Evolutionary conservation across 805 yeast species (phyloP).

Genomic region (Hanseniaspora nectarophila): DNA sequence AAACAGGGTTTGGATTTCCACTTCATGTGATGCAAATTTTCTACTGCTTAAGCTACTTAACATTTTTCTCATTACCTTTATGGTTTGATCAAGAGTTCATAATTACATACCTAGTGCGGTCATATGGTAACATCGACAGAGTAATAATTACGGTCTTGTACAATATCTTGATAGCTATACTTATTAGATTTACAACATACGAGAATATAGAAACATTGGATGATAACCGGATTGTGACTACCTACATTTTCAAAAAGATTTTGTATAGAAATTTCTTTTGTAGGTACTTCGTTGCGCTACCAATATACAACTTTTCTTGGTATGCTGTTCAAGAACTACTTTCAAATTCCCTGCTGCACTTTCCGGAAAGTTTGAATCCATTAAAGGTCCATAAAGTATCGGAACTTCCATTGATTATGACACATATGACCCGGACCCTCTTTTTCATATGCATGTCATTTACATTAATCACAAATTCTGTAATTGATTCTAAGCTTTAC

Average conservation of each 20-base stretch:
- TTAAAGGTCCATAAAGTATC: slow-evolving; percentile 28
- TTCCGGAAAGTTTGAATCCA: slow-evolving; percentile 28
- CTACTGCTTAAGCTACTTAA: slow-evolving; percentile 57
- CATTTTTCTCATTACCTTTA: slow-evolving; percentile 58
- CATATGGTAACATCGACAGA: slow-evolving; percentile 21
- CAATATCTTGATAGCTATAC: slow-evolving; percentile 31
- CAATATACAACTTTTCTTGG: slow-evolving; percentile 55
- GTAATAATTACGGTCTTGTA: slow-evolving; percentile 24
- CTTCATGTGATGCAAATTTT: slow-evolving; percentile 70
- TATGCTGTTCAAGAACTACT: slow-evolving; percentile 30
- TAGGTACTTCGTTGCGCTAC: slow-evolving; percentile 42
- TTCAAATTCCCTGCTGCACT: slow-evolving; percentile 29
- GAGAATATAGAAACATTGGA: slow-evolving; percentile 86
- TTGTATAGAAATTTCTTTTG: slow-evolving; percentile 36
- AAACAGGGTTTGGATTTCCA: slow-evolving; percentile 29
- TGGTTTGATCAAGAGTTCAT: slow-evolving; percentile 46
- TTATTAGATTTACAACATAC: slow-evolving; percentile 51
- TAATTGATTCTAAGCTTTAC: slow-evolving; percentile 88
- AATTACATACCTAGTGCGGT: slow-evolving; percentile 30
- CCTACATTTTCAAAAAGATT: slow-evolving; percentile 65
- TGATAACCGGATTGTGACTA: slow-evolving; percentile 87
- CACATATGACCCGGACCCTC: slow-evolving; percentile 39
- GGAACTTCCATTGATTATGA: slow-evolving; percentile 32
- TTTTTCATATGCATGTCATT: slow-evolving; percentile 41
- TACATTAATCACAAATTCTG: slow-evolving; percentile 76